Base-by-base conservation (phyloP, 2,329 filamentous ascomycete species). In the Amesomyces nigricolor region DNA sequence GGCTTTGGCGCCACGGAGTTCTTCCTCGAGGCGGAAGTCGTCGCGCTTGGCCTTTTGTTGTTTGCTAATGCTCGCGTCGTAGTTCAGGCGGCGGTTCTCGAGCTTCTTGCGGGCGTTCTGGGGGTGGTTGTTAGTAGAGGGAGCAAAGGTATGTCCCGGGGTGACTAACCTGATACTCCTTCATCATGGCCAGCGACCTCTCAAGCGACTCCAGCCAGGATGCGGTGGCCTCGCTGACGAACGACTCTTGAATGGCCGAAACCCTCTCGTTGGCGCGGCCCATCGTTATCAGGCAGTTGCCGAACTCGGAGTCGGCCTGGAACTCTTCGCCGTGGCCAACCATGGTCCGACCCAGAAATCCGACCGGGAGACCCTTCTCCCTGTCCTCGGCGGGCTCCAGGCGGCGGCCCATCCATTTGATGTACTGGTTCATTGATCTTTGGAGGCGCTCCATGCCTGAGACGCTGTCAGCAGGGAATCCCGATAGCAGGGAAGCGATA, bases 181-280 rank as follows among this genome's bases (percentile, higher is more conserved):
- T 96, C 89, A 97, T 92, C 79, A 96, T 94, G 37, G 89, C 86
- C 51, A 96, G 73, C 26, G 88, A 95, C 62, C 91, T 80, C 70
- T 97, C 92, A 19, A 96, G 76, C n/a, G 88, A 91, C 70, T 96
- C 91, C 56, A 95, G 78, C 92, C 92, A 96, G 68, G 82, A 87
- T 35, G 83, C 80, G 14, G 88, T 95, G 59, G 90, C 87, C 65
- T 88, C 82, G 35, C 82, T 78, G 45, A 90, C 83, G 66, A 92
- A 96, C 22, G 78, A 83, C 69, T 96, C 92, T 71, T 97, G 92
- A 54, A 90, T 81, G 47, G 89, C 83, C 10, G 89, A 89, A 62
- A 96, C 80, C 51, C 88, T 85, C 74, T 97, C 92, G 67, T 97
- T 92, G 64, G 89, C 88, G 62, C 88, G 84, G 38, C 92, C 92